Evolutionary conservation across 2,329 filamentous ascomycete genomes (phyloP).

Genomic region (Pseudogymnoascus sp.): DNA sequence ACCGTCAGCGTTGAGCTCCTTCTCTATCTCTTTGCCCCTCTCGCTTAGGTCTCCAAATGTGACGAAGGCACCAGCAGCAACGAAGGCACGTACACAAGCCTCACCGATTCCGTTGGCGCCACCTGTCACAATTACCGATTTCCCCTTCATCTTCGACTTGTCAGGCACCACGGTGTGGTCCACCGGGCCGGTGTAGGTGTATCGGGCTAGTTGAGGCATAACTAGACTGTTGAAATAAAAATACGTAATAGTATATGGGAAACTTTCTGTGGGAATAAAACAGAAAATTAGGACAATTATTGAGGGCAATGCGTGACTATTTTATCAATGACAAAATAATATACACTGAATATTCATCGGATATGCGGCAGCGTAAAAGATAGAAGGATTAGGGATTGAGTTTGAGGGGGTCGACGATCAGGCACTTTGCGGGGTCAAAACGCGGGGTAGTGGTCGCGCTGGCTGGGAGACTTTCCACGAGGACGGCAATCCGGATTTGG

Average conservation of each 20-base stretch:
- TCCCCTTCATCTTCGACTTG: constrained; percentile 31
- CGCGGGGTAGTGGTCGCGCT: background rate
- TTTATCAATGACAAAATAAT: background rate
- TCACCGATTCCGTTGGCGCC: constrained; percentile 31
- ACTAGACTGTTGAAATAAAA: background rate
- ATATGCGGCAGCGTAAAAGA: background rate
- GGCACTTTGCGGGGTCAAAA: background rate
- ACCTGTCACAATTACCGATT: constrained; percentile 40
- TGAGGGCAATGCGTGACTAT: background rate
- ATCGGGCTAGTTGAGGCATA: constrained; percentile 13
- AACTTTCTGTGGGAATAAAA: background rate
- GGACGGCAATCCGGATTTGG: background rate
- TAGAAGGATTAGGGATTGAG: background rate
- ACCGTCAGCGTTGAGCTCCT: constrained; percentile 24
- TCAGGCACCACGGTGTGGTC: constrained; percentile 31
- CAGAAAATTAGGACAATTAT: background rate
- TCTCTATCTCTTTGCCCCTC: constrained; percentile 14
- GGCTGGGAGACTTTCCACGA: background rate
- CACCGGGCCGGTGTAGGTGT: constrained; percentile 28
- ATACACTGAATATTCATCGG: background rate
- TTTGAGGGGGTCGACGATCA: background rate
- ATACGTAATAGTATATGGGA: no score
- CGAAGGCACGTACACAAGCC: constrained; percentile 25
- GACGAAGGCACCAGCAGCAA: constrained; percentile 32
- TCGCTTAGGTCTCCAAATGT: constrained; percentile 34